phyloP scores from a whole-genome alignment of 192 early-diverging fungal species.

The Backusella sp. region DNA sequence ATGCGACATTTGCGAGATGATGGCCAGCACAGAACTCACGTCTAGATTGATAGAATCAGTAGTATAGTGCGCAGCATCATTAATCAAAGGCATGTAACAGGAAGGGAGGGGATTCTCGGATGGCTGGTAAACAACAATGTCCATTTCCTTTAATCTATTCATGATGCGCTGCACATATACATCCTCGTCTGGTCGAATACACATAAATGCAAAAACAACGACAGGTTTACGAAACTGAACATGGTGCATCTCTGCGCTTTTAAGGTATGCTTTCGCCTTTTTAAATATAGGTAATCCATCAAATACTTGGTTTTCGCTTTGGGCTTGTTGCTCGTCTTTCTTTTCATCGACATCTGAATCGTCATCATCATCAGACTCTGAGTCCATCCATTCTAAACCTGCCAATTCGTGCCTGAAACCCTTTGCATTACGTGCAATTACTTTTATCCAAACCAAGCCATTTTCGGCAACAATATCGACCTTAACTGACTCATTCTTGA shows the following conservation, averaged over 20 bases:
- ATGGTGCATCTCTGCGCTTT: slow-evolving; percentile 25
- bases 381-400: slow-evolving; percentile 38
- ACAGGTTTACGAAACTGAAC: slow-evolving; percentile 30
- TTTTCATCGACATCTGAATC: not conserved
- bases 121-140: slow-evolving; percentile 20
- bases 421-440: slow-evolving; percentile 49
- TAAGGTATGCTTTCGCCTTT: slow-evolving; percentile 24
- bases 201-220: slow-evolving; percentile 39
- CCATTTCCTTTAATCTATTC: slow-evolving; percentile 17
- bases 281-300: slow-evolving; percentile 29
- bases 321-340: not conserved
- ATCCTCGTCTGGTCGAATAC: slow-evolving; percentile 24
- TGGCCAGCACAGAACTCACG: slow-evolving; percentile 45
- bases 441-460: slow-evolving; percentile 47
- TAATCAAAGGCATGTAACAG: not conserved
- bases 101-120: not conserved
- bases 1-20: slow-evolving; percentile 44
- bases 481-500: slow-evolving; percentile 30
- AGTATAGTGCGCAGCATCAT: slow-evolving; percentile 18
- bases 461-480: slow-evolving; percentile 48
- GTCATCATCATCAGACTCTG: slow-evolving; percentile 28
- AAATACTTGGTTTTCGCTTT: not conserved
- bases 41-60: slow-evolving; percentile 44
- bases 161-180: slow-evolving; percentile 31
- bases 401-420: slow-evolving; percentile 48